Evolutionary conservation across 768 basidiomycete species (phyloP).

Genomic region (Floccularia luteovirens): DNA sequence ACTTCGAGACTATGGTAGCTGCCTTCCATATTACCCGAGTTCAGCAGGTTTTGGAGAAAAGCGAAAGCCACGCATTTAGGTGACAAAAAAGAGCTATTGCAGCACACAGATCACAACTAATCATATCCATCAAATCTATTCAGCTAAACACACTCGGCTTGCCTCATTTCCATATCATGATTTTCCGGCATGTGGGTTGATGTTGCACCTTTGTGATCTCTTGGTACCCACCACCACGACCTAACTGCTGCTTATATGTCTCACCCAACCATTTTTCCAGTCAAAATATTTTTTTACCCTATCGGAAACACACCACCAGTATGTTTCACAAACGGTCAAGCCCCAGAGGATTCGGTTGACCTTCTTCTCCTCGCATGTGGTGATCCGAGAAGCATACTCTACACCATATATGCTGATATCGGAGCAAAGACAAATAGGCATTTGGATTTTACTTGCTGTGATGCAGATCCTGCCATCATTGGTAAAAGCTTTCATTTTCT

Average conservation of each 20-base stretch:
- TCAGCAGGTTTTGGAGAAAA: too few relatives aligned
- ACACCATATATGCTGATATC: constrained; percentile 24
- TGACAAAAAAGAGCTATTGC: too few relatives aligned
- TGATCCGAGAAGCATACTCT: constrained; percentile 38
- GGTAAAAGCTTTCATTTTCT: constrained; percentile 16
- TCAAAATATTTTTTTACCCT: constrained; percentile 36
- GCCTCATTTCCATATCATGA: too few relatives aligned
- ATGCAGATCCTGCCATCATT: constrained; percentile 26
- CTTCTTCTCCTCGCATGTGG: constrained; percentile 40
- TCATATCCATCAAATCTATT: too few relatives aligned
- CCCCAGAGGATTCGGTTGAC: constrained; percentile 30
- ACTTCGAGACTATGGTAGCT: too few relatives aligned
- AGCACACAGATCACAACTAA: too few relatives aligned
- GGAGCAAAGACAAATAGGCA: constrained; percentile 11
- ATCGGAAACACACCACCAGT: constrained; percentile 44
- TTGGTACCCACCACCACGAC: too few relatives aligned
- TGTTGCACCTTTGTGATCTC: too few relatives aligned
- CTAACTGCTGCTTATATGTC: constrained; percentile 29
- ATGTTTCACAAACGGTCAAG: constrained; percentile 29
- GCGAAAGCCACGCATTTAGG: too few relatives aligned
- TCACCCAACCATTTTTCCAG: constrained; percentile 26
- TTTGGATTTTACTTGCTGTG: constrained; percentile 31
- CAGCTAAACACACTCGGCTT: too few relatives aligned
- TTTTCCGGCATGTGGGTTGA: too few relatives aligned
- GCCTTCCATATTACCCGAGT: too few relatives aligned